These are phyloP conservation scores for Saussurea involucrata DNA, from an alignment of 129 eudicot genomes.

Conservation along the genomic window DNA sequence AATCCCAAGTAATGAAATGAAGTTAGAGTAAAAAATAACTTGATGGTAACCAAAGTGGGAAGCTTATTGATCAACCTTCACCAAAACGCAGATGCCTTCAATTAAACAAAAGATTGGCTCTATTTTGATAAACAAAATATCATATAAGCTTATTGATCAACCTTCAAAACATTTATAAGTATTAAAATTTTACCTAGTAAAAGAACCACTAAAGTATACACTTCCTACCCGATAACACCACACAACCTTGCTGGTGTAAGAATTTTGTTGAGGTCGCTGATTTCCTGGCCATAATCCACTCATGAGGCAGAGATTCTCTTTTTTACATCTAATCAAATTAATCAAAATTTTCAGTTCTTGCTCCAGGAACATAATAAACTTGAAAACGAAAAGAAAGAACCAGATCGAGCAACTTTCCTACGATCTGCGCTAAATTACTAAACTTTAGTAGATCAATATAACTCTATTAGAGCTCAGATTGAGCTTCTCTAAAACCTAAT, in stretches of 20 bases:
- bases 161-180: background rate
- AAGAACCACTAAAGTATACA: constrained; percentile 74
- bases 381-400: background rate
- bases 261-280: constrained; percentile 38
- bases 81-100: background rate
- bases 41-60: constrained; percentile 89
- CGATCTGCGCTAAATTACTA: constrained; percentile 2
- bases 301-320: constrained; percentile 40
- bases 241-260: constrained; percentile 67
- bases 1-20: background rate
- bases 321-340: constrained; percentile 13
- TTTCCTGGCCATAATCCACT: constrained; percentile 55
- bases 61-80: constrained; percentile 71
- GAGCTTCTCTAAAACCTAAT: no score
- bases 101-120: background rate
- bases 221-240: constrained; percentile 89
- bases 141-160: constrained; percentile 3
- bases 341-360: background rate
- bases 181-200: constrained; percentile 59
- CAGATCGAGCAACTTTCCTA: constrained; percentile 7
- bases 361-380: background rate
- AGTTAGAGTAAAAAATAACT: constrained; percentile 39
- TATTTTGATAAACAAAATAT: constrained; percentile 7
- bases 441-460: background rate
- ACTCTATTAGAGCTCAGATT: background rate